Percentiles rank a stretch among this genome's conserved stretches.
Evolutionary conservation across 2,329 filamentous ascomycete species (phyloP).

Genomic region (Monosporascus sp.): DNA sequence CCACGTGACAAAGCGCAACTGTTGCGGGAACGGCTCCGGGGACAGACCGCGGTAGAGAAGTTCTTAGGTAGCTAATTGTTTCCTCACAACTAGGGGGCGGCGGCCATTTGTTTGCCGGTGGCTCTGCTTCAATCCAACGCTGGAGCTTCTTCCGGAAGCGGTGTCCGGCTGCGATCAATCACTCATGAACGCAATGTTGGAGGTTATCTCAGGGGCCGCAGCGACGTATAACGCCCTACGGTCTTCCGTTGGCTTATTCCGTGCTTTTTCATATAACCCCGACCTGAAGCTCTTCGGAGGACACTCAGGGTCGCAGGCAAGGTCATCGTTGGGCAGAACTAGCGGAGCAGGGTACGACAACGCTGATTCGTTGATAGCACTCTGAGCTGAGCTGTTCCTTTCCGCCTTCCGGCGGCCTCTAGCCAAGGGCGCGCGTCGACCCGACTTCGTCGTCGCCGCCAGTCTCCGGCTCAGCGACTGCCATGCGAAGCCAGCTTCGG

Average conservation of each 20-base stretch:
- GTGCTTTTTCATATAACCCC: conserved; percentile 41
- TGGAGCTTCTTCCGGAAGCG: not conserved
- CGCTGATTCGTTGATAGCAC: no score
- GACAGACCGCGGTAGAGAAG: conserved; percentile 51
- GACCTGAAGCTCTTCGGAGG: conserved; percentile 47
- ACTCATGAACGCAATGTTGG: conserved; percentile 32
- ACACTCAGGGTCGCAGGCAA: conserved; percentile 48
- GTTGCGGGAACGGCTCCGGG: conserved; percentile 37
- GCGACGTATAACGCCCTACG: conserved; percentile 52
- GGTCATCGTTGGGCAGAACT: conserved; percentile 54
- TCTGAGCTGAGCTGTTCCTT: no score
- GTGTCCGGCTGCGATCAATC: conserved; percentile 35
- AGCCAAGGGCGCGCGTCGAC: not conserved
- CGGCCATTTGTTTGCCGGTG: not conserved
- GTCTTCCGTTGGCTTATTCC: conserved; percentile 43
- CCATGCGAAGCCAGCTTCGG: not conserved
- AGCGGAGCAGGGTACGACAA: conserved; percentile 51
- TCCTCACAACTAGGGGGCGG: conserved; percentile 23
- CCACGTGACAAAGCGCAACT: conserved; percentile 47
- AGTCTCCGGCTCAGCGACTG: not conserved
- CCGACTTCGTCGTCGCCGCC: not conserved
- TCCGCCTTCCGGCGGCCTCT: no score
- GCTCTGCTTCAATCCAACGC: not conserved
- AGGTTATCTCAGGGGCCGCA: conserved; percentile 35
- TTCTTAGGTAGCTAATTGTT: conserved; percentile 32